Evolutionary conservation across 2,329 filamentous ascomycete genomes (phyloP).

Genomic region (Epichloe sp.): DNA sequence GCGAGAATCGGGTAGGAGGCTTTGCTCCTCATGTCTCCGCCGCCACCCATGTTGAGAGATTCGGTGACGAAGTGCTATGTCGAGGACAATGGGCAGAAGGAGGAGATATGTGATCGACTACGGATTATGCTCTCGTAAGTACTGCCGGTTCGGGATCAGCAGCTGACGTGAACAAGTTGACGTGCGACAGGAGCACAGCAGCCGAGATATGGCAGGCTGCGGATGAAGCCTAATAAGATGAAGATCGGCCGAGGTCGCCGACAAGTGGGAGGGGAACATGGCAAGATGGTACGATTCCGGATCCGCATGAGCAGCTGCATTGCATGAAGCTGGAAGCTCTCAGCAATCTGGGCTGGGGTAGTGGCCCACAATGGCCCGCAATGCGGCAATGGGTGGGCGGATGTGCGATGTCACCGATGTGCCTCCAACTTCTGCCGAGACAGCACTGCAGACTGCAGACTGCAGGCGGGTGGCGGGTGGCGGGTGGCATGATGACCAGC

Average conservation of each 20-base stretch:
- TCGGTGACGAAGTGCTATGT: conserved; percentile 10
- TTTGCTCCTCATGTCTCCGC: conserved; percentile 28
- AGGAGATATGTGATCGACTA: conserved; percentile 11
- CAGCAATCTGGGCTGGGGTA: too few relatives aligned
- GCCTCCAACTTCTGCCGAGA: too few relatives aligned
- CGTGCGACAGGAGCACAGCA: neutral
- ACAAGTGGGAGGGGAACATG: too few relatives aligned
- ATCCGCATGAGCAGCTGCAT: too few relatives aligned
- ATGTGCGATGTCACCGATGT: too few relatives aligned
- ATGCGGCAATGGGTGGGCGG: too few relatives aligned
- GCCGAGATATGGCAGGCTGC: neutral
- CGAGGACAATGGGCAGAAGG: conserved; percentile 13
- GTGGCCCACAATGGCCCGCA: too few relatives aligned
- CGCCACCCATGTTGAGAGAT: conserved; percentile 36
- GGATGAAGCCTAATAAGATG: neutral
- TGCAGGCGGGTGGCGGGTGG: too few relatives aligned
- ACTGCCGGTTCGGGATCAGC: conserved; percentile 12
- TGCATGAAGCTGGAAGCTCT: too few relatives aligned
- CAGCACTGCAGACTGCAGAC: too few relatives aligned
- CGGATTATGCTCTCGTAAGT: conserved; percentile 10
- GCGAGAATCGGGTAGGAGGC: conserved; percentile 40
- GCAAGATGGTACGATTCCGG: too few relatives aligned
- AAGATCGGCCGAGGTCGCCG: neutral
- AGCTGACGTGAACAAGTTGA: conserved; percentile 9
- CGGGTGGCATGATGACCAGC: too few relatives aligned